Conservation (phyloP, 2,329 filamentous ascomycete species). For the Colletotrichum sp. region DNA sequence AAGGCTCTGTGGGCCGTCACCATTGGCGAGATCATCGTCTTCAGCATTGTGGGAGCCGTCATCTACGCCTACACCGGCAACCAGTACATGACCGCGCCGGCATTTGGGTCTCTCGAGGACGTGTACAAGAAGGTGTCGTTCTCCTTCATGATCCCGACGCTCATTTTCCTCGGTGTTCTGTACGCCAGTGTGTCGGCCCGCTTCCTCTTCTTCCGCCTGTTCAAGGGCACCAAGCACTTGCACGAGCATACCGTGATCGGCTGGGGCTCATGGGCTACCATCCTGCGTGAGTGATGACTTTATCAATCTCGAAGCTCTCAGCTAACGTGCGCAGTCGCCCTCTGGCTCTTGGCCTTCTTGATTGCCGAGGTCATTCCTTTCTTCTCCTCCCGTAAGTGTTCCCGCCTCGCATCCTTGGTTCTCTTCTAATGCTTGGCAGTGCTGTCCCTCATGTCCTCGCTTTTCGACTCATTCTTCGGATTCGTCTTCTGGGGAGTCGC, state of each 20-base stretch:
- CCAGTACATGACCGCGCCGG: constrained; percentile 86
- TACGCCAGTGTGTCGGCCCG: constrained; percentile 90
- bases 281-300: constrained; percentile 58
- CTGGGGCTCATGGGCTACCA: constrained; percentile 79
- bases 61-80: constrained; percentile 89
- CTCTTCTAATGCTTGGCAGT: constrained; percentile 48
- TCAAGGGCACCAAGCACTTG: constrained; percentile 78
- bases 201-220: constrained; percentile 91
- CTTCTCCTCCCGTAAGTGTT: constrained; percentile 73
- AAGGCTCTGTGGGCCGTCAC: constrained; percentile 93
- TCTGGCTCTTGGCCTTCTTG: constrained; percentile 90
- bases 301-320: accelerated
- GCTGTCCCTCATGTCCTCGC: constrained; percentile 78
- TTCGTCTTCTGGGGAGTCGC: constrained; percentile 95
- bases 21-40: constrained; percentile 85
- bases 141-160: constrained; percentile 93
- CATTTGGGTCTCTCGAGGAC: constrained; percentile 82
- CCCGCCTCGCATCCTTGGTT: too few species aligned
- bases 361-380: constrained; percentile 94
- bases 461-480: constrained; percentile 92
- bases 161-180: constrained; percentile 89
- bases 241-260: constrained; percentile 80
- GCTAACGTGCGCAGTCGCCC: constrained; percentile 47
- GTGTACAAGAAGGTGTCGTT: constrained; percentile 88
- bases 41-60: constrained; percentile 80